Conservation (phyloP, 805 yeast species). For the Phaffomyces antillensis region DNA sequence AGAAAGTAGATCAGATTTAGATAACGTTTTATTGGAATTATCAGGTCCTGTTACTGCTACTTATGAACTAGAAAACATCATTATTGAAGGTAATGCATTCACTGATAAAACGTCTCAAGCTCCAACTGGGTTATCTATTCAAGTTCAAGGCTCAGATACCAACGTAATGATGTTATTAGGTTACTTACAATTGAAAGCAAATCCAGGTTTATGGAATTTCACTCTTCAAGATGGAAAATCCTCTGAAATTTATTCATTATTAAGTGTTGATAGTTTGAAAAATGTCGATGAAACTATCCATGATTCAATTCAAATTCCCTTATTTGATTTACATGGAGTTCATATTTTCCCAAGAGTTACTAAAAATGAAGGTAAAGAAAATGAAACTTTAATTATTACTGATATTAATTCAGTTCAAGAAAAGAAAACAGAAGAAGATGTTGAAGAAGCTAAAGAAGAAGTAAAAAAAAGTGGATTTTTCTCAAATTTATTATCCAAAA, state of each 20-base stretch:
- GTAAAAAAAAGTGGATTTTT: conserved; percentile 10
- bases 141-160: conserved; percentile 41
- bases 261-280: conserved; percentile 24
- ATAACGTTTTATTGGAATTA: conserved; percentile 44
- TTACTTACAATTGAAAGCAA: conserved; percentile 69
- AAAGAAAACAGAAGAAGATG: neutral
- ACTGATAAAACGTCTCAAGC: conserved; percentile 28
- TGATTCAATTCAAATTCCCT: conserved; percentile 24
- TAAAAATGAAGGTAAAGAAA: conserved; percentile 34
- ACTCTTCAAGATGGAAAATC: conserved; percentile 37
- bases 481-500: conserved; percentile 9
- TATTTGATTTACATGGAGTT: conserved; percentile 40
- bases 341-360: conserved; percentile 39
- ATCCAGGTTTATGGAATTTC: conserved; percentile 67
- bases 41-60: conserved; percentile 32
- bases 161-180: conserved; percentile 75
- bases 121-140: conserved; percentile 19
- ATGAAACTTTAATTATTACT: conserved; percentile 10
- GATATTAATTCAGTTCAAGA: conserved; percentile 9
- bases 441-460: neutral
- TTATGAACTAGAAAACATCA: conserved; percentile 44
- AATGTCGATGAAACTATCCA: neutral
- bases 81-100: conserved; percentile 66
- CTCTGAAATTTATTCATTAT: conserved; percentile 33
- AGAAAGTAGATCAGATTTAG: conserved; percentile 50